These are phyloP conservation scores for Xylaria acuta DNA, from an alignment of 495 filamentous ascomycete genomes.

Conservation along the genomic window DNA sequence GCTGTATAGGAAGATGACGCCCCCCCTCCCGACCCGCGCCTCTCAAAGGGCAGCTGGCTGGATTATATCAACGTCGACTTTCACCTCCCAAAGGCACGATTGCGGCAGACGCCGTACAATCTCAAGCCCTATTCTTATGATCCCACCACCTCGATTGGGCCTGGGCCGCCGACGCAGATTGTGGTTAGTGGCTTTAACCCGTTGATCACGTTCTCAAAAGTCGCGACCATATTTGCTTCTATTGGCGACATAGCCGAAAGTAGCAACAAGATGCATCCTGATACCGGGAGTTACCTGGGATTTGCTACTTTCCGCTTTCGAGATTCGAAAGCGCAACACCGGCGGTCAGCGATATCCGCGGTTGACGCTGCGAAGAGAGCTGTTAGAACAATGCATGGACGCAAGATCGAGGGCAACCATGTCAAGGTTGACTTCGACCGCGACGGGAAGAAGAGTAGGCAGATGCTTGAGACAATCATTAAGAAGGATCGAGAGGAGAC, in stretches of 20 bases:
- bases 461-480: constrained; percentile 72
- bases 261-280: constrained; percentile 89
- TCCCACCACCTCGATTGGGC: constrained; percentile 78
- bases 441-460: constrained; percentile 79
- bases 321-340: constrained; percentile 63
- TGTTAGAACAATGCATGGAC: constrained; percentile 69
- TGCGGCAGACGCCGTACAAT: constrained; percentile 78
- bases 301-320: constrained; percentile 90
- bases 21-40: constrained; percentile 77
- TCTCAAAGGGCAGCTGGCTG: constrained; percentile 63
- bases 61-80: constrained; percentile 67
- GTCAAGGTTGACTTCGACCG: constrained; percentile 87
- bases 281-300: constrained; percentile 89
- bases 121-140: constrained; percentile 81
- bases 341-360: constrained; percentile 64
- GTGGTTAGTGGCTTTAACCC: constrained; percentile 95
- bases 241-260: constrained; percentile 90
- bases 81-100: constrained; percentile 74
- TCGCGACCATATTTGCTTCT: constrained; percentile 79
- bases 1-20: constrained; percentile 68
- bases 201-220: constrained; percentile 75
- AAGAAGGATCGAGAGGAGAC: constrained; percentile 66
- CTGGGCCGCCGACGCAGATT: constrained; percentile 86
- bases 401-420: constrained; percentile 71
- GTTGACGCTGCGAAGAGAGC: constrained; percentile 79